Conservation (phyloP, 139 green algal genomes). For the Coelastrella sp. region DNA sequence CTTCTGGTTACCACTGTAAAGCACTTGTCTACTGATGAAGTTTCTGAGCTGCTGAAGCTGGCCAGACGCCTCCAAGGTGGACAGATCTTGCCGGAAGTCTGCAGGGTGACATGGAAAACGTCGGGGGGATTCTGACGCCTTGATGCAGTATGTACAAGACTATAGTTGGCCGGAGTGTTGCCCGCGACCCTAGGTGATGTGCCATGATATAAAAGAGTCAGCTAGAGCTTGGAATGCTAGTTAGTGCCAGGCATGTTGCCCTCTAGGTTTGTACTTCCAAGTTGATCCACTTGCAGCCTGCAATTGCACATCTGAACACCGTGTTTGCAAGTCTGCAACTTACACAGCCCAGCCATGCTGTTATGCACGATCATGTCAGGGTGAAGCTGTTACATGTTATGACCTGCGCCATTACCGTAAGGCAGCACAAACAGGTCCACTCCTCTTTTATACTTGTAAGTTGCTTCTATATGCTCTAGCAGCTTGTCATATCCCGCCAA, state of each 20-base stretch:
- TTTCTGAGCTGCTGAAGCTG: not conserved
- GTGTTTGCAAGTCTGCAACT: too few species aligned
- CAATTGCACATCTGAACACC: too few species aligned
- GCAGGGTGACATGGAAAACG: not conserved
- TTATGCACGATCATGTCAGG: too few species aligned
- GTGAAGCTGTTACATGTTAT: too few species aligned
- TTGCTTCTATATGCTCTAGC: not conserved
- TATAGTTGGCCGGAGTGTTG: too few species aligned
- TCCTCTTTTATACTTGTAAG: not conserved
- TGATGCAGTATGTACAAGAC: too few species aligned
- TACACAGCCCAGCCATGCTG: too few species aligned
- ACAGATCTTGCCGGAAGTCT: slow-evolving; percentile 2
- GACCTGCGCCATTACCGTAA: not conserved
- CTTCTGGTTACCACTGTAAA: not conserved
- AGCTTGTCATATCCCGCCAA: not conserved
- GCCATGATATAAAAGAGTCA: not conserved
- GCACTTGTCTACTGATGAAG: not conserved
- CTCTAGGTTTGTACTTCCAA: too few species aligned
- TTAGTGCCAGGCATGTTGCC: too few species aligned
- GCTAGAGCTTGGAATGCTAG: not conserved
- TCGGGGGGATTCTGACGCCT: too few species aligned
- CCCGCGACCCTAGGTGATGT: not conserved
- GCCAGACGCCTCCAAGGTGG: not conserved
- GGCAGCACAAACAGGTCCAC: slow-evolving; percentile 2
- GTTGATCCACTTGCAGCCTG: too few species aligned